Evolutionary conservation across 2,329 filamentous ascomycete species (phyloP).

Genomic region (Pleurostoma richardsiae): DNA sequence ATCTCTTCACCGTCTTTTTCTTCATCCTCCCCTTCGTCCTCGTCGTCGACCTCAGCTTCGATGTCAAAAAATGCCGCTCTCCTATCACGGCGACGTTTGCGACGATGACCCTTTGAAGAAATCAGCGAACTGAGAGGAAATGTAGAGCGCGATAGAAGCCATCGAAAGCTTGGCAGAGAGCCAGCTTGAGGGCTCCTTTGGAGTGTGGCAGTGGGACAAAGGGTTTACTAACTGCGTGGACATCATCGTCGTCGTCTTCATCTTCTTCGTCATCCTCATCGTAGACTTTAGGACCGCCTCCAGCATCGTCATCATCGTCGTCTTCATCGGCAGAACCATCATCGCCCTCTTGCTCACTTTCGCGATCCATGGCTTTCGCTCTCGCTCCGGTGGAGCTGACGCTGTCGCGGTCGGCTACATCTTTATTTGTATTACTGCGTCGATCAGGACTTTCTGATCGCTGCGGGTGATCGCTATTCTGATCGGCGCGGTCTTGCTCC

Average conservation of each 20-base stretch:
- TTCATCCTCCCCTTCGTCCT: conserved; percentile 82
- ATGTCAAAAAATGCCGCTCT: conserved; percentile 92
- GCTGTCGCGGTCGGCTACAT: conserved; percentile 16
- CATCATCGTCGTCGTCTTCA: conserved; percentile 31
- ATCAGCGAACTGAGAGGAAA: too few relatives aligned
- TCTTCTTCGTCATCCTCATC: conserved; percentile 24
- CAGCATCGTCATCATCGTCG: conserved; percentile 39
- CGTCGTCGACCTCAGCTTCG: conserved; percentile 96
- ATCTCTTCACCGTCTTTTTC: conserved; percentile 83
- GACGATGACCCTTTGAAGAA: conserved; percentile 53
- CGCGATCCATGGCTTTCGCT: conserved; percentile 13
- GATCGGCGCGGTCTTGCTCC: conserved; percentile 32
- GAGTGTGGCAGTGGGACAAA: neutral
- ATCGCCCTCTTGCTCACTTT: conserved; percentile 19
- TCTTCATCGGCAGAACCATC: conserved; percentile 36
- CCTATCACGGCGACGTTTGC: conserved; percentile 70
- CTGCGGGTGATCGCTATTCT: conserved; percentile 7
- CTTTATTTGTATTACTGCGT: conserved; percentile 12
- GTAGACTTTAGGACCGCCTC: conserved; percentile 27
- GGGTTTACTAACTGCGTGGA: conserved; percentile 51
- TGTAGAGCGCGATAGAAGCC: too few relatives aligned
- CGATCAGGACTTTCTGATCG: conserved; percentile 1
- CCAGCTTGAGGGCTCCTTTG: neutral
- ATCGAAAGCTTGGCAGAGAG: too few relatives aligned
- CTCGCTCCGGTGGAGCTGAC: conserved; percentile 7